A percentile compares a stretch with the other conserved stretches of the same genome.
phyloP scores from a whole-genome alignment of 768 basidiomycete species.

The Trametes elegans region DNA sequence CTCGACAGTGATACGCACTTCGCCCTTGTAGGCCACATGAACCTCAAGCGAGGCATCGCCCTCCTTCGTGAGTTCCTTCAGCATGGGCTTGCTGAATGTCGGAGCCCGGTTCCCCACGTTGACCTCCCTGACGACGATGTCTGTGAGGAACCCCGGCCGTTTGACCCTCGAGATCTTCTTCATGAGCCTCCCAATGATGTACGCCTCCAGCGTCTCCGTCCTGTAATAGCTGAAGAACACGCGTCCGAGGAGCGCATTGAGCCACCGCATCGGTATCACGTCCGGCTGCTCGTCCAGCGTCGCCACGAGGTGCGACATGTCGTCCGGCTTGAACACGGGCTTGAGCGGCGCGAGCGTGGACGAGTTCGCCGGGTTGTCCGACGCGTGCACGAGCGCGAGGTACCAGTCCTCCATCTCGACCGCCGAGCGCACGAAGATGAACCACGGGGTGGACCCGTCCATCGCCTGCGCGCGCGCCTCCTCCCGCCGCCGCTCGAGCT shows the following conservation, averaged over 20 bases:
- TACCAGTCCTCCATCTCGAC: slow-evolving; percentile 99
- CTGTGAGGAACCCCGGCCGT: slow-evolving; percentile 80
- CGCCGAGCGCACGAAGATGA: slow-evolving; percentile 86
- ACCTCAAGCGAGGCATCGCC: slow-evolving; percentile 92
- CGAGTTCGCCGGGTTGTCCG: slow-evolving; percentile 58
- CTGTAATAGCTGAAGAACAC: slow-evolving; percentile 91
- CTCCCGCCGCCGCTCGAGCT: slow-evolving; percentile 32
- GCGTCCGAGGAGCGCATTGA: slow-evolving; percentile 91
- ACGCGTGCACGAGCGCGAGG: slow-evolving; percentile 73
- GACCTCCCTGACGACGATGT: slow-evolving; percentile 85
- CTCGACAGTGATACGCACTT: slow-evolving; percentile 85
- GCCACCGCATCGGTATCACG: slow-evolving; percentile 95
- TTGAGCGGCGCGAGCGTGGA: slow-evolving; percentile 59
- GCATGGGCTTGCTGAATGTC: slow-evolving; percentile 93
- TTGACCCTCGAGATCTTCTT: slow-evolving; percentile 93
- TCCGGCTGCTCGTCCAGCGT: slow-evolving; percentile 93
- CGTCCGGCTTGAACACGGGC: slow-evolving; percentile 65
- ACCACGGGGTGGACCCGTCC: slow-evolving; percentile 73
- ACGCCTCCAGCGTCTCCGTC: slow-evolving; percentile 77
- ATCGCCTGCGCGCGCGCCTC: slow-evolving; percentile 49
- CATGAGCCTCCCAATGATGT: slow-evolving; percentile 86
- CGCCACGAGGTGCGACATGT: slow-evolving; percentile 82
- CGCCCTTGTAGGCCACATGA: slow-evolving; percentile 80
- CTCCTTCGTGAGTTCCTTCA: slow-evolving; percentile 93
- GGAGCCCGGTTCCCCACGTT: slow-evolving; percentile 83